These are phyloP conservation scores for Agaricus blazei DNA, from an alignment of 768 basidiomycete genomes.

Conservation along the genomic window DNA sequence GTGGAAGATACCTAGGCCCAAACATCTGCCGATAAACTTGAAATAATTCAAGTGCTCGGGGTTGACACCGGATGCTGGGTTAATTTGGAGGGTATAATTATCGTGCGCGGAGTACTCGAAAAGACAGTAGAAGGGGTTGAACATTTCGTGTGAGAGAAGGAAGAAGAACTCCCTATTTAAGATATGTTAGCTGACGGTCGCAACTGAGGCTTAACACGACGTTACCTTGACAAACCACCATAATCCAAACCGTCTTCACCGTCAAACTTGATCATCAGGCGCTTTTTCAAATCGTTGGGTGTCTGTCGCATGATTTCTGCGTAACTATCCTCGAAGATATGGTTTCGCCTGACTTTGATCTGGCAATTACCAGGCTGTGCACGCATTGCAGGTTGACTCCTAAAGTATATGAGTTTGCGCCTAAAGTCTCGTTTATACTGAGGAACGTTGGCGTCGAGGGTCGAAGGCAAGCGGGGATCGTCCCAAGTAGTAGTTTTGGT, in stretches of 20 bases:
- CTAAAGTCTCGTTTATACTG: conserved; percentile 99
- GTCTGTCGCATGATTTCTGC: conserved; percentile 99
- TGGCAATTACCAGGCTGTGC: conserved; percentile 99
- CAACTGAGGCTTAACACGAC: conserved; percentile 10
- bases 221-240: conserved; percentile 91
- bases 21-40: conserved; percentile 97
- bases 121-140: conserved; percentile 99
- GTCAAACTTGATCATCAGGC: conserved; percentile 99
- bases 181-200: not conserved
- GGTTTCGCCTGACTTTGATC: conserved; percentile 96
- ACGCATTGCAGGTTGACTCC: conserved; percentile 96
- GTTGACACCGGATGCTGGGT: conserved; percentile 96
- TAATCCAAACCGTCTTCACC: conserved; percentile 99
- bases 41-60: conserved; percentile 99
- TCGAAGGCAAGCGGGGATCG: conserved; percentile 93
- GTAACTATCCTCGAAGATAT: conserved; percentile 99
- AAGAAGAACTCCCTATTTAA: conserved; percentile 94
- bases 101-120: conserved; percentile 99
- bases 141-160: conserved; percentile 99
- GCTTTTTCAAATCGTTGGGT: conserved; percentile 96
- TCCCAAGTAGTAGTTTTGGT: conserved; percentile 99
- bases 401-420: conserved; percentile 98
- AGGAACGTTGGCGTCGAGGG: conserved; percentile 93
- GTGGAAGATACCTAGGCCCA: conserved; percentile 98
- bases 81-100: conserved; percentile 99